Base-by-base conservation (phyloP, 2,329 filamentous ascomycete genomes). In the Plenodomus tracheiphilus region DNA sequence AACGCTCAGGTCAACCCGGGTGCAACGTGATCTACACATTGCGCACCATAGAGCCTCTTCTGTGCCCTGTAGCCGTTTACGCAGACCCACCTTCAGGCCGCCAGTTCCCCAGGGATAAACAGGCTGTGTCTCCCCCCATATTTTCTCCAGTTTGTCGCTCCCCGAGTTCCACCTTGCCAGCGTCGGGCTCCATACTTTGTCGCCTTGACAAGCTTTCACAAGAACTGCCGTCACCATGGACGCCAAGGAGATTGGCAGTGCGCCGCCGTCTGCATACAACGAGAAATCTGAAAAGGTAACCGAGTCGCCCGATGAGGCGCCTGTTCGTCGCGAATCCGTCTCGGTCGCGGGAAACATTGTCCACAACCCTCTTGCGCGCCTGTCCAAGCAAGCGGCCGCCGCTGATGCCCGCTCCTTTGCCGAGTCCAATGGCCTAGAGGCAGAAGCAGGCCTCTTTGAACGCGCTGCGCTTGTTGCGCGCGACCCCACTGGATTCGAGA, bases 401-500 rank as follows among this genome's bases (percentile, higher is more conserved):
- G 64, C 67, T 32, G 75, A 84, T 43, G 85, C 85, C 25, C 78
- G 84, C 43, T 75, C 76, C n/a, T 89, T 88, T 61, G 86, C 85
- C 34, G 74, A 75, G 13, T 73, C 79, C 36, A 81, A 86, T 57
- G 78, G 78, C 19, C 76, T 91, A 20, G 70, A 74, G 2, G 81
- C 86, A 45, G 79, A 86, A 56, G 72, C 83, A 2, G 72, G 75
- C 3, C 65, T 87, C 15, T 77, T 91, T 43, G 77, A 81, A 43
- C 86, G 86, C 61, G 89, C 87, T 28, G 89, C 88, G 3, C 77
- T 93, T 10, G 81, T 91, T 16, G 89, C 89, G 2, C 87, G 89
- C 67, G 83, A 86, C 58, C 87, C 87, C 0, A 74, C 75, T 8
- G 77, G 78, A 22, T 88, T 81, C 66, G 85, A 89, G 48, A 75